These are phyloP conservation scores for Arthrobotrys entomopaga DNA, from an alignment of 2,329 filamentous ascomycete genomes.

Conservation along the genomic window DNA sequence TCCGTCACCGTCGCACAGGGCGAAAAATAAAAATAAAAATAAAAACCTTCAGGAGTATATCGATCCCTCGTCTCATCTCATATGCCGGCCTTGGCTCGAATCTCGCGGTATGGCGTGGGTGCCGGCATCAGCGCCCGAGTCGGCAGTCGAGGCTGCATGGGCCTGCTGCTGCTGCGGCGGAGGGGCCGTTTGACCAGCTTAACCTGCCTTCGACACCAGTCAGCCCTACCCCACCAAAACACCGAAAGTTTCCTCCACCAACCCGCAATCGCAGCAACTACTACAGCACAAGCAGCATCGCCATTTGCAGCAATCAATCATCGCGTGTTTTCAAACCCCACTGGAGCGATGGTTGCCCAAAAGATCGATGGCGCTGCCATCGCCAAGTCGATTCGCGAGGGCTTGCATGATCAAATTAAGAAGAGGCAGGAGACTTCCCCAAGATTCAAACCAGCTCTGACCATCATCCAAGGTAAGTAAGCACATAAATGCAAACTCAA, in stretches of 20 bases:
- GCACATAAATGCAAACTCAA: not conserved
- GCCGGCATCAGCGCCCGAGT: constrained; percentile 19
- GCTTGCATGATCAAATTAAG: constrained; percentile 80
- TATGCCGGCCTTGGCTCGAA: constrained; percentile 54
- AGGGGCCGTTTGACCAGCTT: constrained; percentile 49
- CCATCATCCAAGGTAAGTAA: constrained; percentile 87
- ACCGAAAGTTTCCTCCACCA: constrained; percentile 49
- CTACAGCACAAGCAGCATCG: constrained; percentile 24
- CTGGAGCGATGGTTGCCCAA: constrained; percentile 78
- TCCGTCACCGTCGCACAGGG: constrained; percentile 13
- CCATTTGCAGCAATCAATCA: constrained; percentile 40
- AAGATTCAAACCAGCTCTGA: constrained; percentile 86
- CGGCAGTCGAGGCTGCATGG: constrained; percentile 31
- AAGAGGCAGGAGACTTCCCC: constrained; percentile 84
- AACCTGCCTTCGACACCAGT: constrained; percentile 43
- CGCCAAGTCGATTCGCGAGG: constrained; percentile 88
- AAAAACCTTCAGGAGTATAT: not conserved
- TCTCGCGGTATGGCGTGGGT: constrained; percentile 51
- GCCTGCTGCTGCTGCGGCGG: constrained; percentile 22
- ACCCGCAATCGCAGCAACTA: constrained; percentile 31
- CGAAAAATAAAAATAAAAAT: not conserved
- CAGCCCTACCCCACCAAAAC: constrained; percentile 54
- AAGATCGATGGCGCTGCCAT: constrained; percentile 97
- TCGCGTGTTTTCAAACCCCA: constrained; percentile 66
- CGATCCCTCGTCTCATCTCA: constrained; percentile 15